Conservation (phyloP, 192 early-diverging fungal genomes). For the Globomyces pollinis-pini region DNA sequence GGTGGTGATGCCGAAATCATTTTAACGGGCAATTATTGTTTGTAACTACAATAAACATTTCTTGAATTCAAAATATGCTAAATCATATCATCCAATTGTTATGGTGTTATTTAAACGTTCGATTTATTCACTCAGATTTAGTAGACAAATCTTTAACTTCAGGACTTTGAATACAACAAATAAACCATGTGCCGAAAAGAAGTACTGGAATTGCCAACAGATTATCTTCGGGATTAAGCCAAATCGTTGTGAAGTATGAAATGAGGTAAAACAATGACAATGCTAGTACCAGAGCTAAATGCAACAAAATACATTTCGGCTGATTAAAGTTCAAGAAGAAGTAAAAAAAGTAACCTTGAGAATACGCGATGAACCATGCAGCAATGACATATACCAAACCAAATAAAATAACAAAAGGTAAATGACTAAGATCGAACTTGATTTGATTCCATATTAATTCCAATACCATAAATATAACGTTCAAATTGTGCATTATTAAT, state of each 20-base stretch:
- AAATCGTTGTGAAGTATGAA: too few relatives aligned
- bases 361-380: neutral
- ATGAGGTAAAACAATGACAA: neutral
- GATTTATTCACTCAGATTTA: too few relatives aligned
- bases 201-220: neutral
- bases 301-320: neutral
- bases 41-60: too few relatives aligned
- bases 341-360: neutral
- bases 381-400: neutral
- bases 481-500: neutral
- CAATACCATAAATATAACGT: neutral
- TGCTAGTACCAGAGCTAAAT: neutral
- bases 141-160: too few relatives aligned
- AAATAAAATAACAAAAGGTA: neutral
- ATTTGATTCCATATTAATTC: neutral
- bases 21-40: too few relatives aligned
- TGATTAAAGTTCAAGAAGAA: conserved; percentile 4
- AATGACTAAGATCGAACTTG: neutral
- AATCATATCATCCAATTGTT: too few relatives aligned
- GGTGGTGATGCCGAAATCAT: too few relatives aligned
- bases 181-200: neutral
- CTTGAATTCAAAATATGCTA: too few relatives aligned
- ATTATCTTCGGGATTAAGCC: neutral
- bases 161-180: neutral
- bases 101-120: too few relatives aligned